These are phyloP conservation scores for Pseudodiploospora longispora DNA, from an alignment of 2,329 filamentous ascomycete species.

Conservation along the genomic window DNA sequence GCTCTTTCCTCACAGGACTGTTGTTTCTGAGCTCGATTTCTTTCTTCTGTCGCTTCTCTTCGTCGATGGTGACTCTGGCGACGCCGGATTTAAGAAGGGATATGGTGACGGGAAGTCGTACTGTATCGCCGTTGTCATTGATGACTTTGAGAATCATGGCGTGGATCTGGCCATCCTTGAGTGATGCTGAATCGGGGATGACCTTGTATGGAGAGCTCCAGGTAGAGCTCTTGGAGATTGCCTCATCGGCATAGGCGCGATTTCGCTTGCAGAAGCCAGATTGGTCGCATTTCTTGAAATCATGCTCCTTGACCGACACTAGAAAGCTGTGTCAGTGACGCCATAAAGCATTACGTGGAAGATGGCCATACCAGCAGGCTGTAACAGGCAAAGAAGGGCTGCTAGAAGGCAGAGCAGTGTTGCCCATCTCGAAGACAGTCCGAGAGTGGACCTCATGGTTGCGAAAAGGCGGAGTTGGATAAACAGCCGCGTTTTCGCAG, in stretches of 20 bases:
- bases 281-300: slow-evolving; percentile 95
- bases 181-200: slow-evolving; percentile 59
- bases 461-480: neutral
- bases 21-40: slow-evolving; percentile 81
- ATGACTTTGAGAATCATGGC: slow-evolving; percentile 77
- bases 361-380: slow-evolving; percentile 52
- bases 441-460: slow-evolving; percentile 42
- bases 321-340: slow-evolving; percentile 12
- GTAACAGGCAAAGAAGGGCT: slow-evolving; percentile 51
- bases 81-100: slow-evolving; percentile 86
- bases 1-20: slow-evolving; percentile 78
- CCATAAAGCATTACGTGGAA: neutral
- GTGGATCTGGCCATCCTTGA: slow-evolving; percentile 72
- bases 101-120: slow-evolving; percentile 73
- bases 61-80: slow-evolving; percentile 81
- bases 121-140: slow-evolving; percentile 52
- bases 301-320: slow-evolving; percentile 88
- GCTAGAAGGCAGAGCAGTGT: slow-evolving; percentile 52
- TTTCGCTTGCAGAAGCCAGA: slow-evolving; percentile 97
- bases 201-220: slow-evolving; percentile 81
- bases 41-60: slow-evolving; percentile 81
- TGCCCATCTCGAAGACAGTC: slow-evolving; percentile 56
- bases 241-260: slow-evolving; percentile 77
- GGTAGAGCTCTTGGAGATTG: slow-evolving; percentile 50
- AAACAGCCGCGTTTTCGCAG: too few species aligned